Conservation (phyloP, 1,284 basidiomycete genomes). For the Pholiota adiposa region DNA sequence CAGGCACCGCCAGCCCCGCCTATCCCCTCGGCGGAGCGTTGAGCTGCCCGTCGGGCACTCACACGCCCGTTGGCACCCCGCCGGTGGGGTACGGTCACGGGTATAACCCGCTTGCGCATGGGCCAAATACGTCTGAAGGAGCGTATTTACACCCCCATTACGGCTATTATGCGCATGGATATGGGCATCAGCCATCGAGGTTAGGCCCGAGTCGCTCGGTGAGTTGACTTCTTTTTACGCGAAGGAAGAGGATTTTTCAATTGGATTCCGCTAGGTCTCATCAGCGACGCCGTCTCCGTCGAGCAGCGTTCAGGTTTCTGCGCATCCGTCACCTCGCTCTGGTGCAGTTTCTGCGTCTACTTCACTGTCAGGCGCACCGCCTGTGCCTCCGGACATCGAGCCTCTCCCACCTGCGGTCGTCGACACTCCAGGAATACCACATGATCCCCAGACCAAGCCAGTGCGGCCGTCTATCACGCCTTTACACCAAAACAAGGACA, state of each 20-base stretch:
- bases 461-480: conserved; percentile 22
- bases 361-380: conserved; percentile 11
- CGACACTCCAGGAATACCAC: not conserved
- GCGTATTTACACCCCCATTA: conserved; percentile 30
- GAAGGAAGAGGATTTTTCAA: not conserved
- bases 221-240: conserved; percentile 4
- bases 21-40: conserved; percentile 32
- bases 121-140: conserved; percentile 27
- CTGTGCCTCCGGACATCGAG: conserved; percentile 23
- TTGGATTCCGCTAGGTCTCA: not conserved
- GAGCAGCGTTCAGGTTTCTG: conserved; percentile 16
- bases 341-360: conserved; percentile 10
- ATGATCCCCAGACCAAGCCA: conserved; percentile 5
- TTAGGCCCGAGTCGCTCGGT: conserved; percentile 27
- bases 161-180: conserved; percentile 12
- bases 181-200: conserved; percentile 25
- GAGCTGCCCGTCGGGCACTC: conserved; percentile 30
- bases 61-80: conserved; percentile 30
- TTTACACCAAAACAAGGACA: conserved; percentile 13
- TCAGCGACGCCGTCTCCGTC: conserved; percentile 23
- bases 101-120: conserved; percentile 22
- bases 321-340: conserved; percentile 23
- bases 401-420: conserved; percentile 23
- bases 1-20: conserved; percentile 48
- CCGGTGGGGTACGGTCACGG: conserved; percentile 13